Evolutionary conservation across 257 asterid genomes (phyloP).

Genomic region (Solanum etuberosum): DNA sequence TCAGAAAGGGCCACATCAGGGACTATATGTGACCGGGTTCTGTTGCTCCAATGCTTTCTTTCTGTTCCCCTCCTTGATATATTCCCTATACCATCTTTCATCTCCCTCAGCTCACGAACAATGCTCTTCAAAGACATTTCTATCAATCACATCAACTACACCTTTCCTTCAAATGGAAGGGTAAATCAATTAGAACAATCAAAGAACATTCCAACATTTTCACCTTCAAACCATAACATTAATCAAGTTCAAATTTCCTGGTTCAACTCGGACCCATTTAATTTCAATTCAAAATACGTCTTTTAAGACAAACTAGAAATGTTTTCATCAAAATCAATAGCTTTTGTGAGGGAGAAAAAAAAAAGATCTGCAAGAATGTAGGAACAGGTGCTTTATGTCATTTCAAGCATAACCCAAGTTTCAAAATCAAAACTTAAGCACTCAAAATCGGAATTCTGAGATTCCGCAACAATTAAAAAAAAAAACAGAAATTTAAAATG

Average conservation of each 20-base stretch:
- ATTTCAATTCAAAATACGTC: neutral
- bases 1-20: constrained; percentile 54
- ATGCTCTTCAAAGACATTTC: constrained; percentile 77
- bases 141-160: constrained; percentile 8
- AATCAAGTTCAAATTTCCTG: neutral
- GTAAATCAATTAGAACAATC: neutral
- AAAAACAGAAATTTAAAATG: neutral
- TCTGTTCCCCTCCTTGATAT: constrained; percentile 53
- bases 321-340: neutral
- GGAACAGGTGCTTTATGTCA: neutral
- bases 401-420: neutral
- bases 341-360: neutral
- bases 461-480: neutral
- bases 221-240: neutral
- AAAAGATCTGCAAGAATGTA: neutral
- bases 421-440: neutral
- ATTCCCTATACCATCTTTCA: constrained; percentile 81
- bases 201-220: neutral
- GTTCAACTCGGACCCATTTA: neutral
- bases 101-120: constrained; percentile 64
- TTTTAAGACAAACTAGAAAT: neutral
- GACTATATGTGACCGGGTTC: constrained; percentile 54
- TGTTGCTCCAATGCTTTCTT: constrained; percentile 58
- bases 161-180: constrained; percentile 4
- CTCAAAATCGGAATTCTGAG: neutral